phyloP scores from a whole-genome alignment of 2,329 filamentous ascomycete species.

The Endocalyx cinctus region DNA sequence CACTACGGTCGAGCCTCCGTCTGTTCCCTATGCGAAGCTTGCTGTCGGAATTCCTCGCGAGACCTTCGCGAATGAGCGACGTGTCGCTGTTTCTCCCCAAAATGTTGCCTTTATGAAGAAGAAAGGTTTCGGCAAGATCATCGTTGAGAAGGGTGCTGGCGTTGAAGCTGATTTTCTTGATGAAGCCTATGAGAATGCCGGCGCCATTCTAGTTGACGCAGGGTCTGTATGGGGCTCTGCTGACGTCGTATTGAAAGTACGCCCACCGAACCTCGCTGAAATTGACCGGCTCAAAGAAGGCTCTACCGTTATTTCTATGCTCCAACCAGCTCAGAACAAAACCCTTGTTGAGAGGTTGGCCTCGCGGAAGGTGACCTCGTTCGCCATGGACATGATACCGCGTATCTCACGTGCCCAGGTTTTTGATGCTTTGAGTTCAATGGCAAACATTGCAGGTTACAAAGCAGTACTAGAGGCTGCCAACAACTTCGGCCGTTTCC shows the following conservation, averaged over 20 bases:
- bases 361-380: conserved; percentile 65
- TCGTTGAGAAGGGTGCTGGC: conserved; percentile 80
- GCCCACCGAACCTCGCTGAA: conserved; percentile 67
- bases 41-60: conserved; percentile 77
- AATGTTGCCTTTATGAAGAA: conserved; percentile 80
- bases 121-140: conserved; percentile 73
- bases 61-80: conserved; percentile 71
- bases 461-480: conserved; percentile 87
- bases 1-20: conserved; percentile 32
- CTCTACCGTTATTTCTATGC: conserved; percentile 74
- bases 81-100: conserved; percentile 78
- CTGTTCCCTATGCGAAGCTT: conserved; percentile 64
- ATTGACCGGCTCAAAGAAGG: conserved; percentile 62
- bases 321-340: conserved; percentile 79
- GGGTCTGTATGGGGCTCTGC: conserved; percentile 67
- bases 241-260: conserved; percentile 81
- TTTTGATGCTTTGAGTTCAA: conserved; percentile 84
- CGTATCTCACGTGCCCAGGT: conserved; percentile 84
- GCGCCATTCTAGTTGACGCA: conserved; percentile 69
- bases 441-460: conserved; percentile 93
- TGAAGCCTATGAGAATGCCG: conserved; percentile 70
- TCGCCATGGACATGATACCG: conserved; percentile 92
- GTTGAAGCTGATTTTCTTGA: conserved; percentile 72
- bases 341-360: conserved; percentile 69
- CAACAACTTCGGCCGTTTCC: conserved; percentile 81